These are phyloP conservation scores for Aspergillus carlsbadensis DNA, from an alignment of 495 filamentous ascomycete genomes.

Conservation along the genomic window DNA sequence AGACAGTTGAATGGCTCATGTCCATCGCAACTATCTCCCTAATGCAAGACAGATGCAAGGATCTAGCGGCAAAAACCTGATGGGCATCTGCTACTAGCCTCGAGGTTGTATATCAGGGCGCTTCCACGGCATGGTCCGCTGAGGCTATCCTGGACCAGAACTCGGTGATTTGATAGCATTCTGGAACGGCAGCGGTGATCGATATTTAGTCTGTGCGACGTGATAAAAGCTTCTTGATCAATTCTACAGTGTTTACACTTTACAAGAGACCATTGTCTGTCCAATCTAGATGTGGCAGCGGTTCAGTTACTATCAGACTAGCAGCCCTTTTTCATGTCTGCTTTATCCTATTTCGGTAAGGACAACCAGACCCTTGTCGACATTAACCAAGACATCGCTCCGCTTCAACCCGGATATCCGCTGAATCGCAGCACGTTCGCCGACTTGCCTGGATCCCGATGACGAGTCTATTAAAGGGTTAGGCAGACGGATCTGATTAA, in stretches of 20 bases:
- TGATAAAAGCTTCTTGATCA: conserved; percentile 11
- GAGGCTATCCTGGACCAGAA: background rate
- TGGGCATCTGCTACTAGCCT: background rate
- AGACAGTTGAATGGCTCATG: background rate
- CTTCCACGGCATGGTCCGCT: background rate
- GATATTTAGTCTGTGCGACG: conserved; percentile 17
- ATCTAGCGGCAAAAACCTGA: background rate
- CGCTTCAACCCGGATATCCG: too few relatives aligned
- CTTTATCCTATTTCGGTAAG: too few relatives aligned
- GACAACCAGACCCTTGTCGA: too few relatives aligned
- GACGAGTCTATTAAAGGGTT: too few relatives aligned
- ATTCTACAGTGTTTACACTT: background rate
- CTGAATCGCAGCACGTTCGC: too few relatives aligned
- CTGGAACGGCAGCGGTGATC: background rate
- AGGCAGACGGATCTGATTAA: too few relatives aligned
- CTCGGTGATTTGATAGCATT: background rate
- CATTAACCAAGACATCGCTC: too few relatives aligned
- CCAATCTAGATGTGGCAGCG: too few relatives aligned
- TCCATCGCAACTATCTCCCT: conserved; percentile 5
- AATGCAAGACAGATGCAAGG: conserved; percentile 9
- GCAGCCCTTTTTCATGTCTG: too few relatives aligned
- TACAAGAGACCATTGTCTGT: background rate
- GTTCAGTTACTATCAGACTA: too few relatives aligned
- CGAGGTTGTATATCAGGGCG: background rate
- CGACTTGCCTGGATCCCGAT: too few relatives aligned